These are phyloP conservation scores for Pulveroboletus frians DNA, from an alignment of 768 basidiomycete genomes.

Conservation along the genomic window DNA sequence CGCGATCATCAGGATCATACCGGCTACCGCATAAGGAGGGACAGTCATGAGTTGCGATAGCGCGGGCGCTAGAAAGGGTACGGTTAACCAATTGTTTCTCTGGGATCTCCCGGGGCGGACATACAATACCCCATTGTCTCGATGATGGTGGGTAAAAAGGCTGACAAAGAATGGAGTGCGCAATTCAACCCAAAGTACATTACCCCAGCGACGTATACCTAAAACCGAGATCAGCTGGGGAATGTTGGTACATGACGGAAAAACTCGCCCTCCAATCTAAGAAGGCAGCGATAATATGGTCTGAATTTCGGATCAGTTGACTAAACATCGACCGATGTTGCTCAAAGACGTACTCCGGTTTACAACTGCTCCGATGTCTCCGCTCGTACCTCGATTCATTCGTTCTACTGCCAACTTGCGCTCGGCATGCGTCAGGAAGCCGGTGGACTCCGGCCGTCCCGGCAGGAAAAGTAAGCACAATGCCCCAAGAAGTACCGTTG, in stretches of 20 bases:
- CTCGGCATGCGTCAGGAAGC: slow-evolving; percentile 30
- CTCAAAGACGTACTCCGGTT: slow-evolving; percentile 31
- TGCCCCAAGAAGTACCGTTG: slow-evolving; percentile 33
- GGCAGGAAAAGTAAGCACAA: slow-evolving; percentile 30
- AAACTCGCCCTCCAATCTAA: slow-evolving; percentile 40
- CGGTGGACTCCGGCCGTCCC: slow-evolving; percentile 31
- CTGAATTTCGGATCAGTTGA: slow-evolving; percentile 19
- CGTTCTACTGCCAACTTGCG: slow-evolving; percentile 31
- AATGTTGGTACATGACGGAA: neutral
- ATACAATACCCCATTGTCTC: slow-evolving; percentile 44
- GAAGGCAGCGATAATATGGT: slow-evolving; percentile 40
- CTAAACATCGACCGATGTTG: neutral
- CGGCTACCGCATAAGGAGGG: slow-evolving; percentile 46
- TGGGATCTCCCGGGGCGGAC: slow-evolving; percentile 3
- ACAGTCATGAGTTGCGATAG: slow-evolving; percentile 48
- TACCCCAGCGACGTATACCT: slow-evolving; percentile 44
- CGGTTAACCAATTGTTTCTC: neutral
- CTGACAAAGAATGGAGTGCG: slow-evolving; percentile 45
- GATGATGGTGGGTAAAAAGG: slow-evolving; percentile 55
- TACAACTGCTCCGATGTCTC: slow-evolving; percentile 39
- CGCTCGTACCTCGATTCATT: slow-evolving; percentile 38
- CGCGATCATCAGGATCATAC: slow-evolving; percentile 32
- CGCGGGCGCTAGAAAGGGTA: slow-evolving; percentile 32
- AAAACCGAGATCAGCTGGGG: slow-evolving; percentile 4
- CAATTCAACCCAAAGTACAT: slow-evolving; percentile 46